Base-by-base conservation (phyloP, 495 filamentous ascomycete genomes). In the Talaromyces adpressus region DNA sequence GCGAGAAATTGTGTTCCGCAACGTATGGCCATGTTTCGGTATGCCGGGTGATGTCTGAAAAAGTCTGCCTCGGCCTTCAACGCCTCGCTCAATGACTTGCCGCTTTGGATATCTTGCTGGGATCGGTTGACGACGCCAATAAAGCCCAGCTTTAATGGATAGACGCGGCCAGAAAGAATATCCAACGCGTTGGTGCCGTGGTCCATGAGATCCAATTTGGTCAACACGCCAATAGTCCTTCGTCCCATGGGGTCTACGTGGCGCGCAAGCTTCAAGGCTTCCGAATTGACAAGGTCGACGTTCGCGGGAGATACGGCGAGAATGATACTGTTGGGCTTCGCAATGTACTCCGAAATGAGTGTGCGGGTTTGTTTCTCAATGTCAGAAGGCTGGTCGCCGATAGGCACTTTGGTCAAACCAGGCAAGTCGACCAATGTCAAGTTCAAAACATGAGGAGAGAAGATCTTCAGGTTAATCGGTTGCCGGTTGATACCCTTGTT, bases 291-390 rank as follows among this genome's bases (percentile, higher is more conserved):
- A 67, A 99, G 85, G 70, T 98, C 94, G 62, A 98, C 95, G 73
- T 99, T 99, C 14, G 94, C 94, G 0, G 94, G 94, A 4, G 94
- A 99, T 6, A 99, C 94, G 56, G 94, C 94, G 36, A 99, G 82
- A 67, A 99, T 88, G 72, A 99, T 96, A 72, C 92, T 98, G 81
- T 99, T 99, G 6, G 94, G 94, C 74, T 99, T 99, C 11, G 94
- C 94, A 67, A 97, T 99, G 70, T 99, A 99, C 79, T 99, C 94
- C 61, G 93, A 86, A 65, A 99, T 99, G 63, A 99, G 83, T 61
- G 92, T 96, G 49, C 95, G 86, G 4, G 95, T 99, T 76, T 99
- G 94, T 75, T 98, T 98, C 78, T 99, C 94, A 68, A 99, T 99
- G 73, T 99, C 94, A 64, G 91, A 87, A 20, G 94, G 94, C 75